Conservation (phyloP, 345 rosid species). For the Rhodamnia rubescens region DNA sequence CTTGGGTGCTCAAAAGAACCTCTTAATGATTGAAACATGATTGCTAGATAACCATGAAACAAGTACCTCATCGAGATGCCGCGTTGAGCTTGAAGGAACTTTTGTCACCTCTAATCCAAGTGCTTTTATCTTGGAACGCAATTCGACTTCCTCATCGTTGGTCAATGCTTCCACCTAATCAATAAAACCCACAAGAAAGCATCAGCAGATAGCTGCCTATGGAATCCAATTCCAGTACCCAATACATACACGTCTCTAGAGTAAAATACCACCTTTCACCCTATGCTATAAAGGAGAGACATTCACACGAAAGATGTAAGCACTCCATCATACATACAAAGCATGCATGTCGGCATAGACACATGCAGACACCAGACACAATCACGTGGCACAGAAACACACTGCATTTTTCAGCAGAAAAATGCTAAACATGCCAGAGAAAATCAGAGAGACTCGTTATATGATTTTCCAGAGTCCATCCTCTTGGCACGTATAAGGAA, state of each 20-base stretch:
- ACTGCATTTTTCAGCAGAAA: neutral
- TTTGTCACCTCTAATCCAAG: constrained; percentile 73
- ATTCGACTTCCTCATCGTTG: constrained; percentile 70
- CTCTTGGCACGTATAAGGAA: neutral
- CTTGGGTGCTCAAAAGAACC: neutral
- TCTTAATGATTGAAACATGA: neutral
- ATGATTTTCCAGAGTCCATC: neutral
- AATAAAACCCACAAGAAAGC: neutral
- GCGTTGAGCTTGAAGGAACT: constrained; percentile 47
- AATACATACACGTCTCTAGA: neutral
- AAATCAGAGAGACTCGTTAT: neutral
- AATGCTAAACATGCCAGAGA: neutral
- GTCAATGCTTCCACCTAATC: constrained; percentile 58
- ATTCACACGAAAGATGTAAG: neutral
- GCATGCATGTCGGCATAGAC: neutral
- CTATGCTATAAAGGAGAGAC: neutral
- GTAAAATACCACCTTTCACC: neutral
- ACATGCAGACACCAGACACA: neutral
- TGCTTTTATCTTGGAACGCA: constrained; percentile 83
- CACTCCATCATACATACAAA: neutral
- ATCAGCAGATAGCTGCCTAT: neutral
- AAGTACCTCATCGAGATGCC: constrained; percentile 46
- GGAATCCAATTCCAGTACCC: neutral
- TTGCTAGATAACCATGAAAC: neutral
- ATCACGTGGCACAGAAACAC: neutral